These are phyloP conservation scores for Calocybe gambosa DNA, from an alignment of 1,284 basidiomycete genomes.

Conservation along the genomic window DNA sequence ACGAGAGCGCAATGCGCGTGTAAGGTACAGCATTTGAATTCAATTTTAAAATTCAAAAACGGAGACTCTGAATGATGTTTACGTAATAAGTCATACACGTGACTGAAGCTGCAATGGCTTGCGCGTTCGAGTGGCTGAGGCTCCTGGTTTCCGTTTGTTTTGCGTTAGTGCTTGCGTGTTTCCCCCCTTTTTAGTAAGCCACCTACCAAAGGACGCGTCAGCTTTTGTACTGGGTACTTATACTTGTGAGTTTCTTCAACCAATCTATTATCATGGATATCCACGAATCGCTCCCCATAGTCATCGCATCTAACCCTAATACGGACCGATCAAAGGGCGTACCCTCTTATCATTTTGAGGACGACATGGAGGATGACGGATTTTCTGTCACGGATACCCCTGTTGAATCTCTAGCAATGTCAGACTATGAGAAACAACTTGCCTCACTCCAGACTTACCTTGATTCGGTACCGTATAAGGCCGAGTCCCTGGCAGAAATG, in stretches of 20 bases:
- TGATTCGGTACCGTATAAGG: constrained; percentile 69
- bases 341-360: neutral
- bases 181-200: neutral
- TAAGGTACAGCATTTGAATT: constrained; percentile 9
- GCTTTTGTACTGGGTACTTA: constrained; percentile 8
- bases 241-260: constrained; percentile 9
- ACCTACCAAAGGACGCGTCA: constrained; percentile 12
- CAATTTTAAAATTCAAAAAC: too few species aligned
- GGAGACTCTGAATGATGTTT: too few species aligned
- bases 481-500: constrained; percentile 76
- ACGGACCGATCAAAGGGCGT: neutral
- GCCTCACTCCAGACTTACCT: constrained; percentile 58
- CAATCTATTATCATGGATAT: constrained; percentile 4
- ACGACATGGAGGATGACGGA: constrained; percentile 45
- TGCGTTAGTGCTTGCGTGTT: neutral
- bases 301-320: constrained; percentile 7
- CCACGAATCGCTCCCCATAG: constrained; percentile 6
- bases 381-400: constrained; percentile 42
- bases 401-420: constrained; percentile 25
- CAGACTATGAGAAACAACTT: constrained; percentile 45
- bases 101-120: constrained; percentile 9
- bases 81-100: constrained; percentile 11
- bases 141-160: neutral
- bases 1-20: constrained; percentile 8
- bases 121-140: constrained; percentile 9